Percentiles rank a stretch among this genome's conserved stretches.
Conservation (phyloP, 805 yeast species). For the Lachancea meyersii region DNA sequence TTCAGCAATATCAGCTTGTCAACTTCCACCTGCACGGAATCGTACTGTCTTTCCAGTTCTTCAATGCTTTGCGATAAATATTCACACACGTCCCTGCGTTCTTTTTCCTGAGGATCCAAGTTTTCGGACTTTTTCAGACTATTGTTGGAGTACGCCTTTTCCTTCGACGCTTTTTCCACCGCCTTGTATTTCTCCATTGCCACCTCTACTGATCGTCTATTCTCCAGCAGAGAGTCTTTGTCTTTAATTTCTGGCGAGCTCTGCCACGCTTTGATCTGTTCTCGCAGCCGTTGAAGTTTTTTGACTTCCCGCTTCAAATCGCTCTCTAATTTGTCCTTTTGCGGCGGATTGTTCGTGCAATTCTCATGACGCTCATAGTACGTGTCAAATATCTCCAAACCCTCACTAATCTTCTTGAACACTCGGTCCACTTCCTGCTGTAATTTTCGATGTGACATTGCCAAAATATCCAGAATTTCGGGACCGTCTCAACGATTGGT, state of each 20-base stretch:
- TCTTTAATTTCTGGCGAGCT: constrained; percentile 87
- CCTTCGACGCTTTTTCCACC: constrained; percentile 87
- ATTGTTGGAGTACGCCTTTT: constrained; percentile 89
- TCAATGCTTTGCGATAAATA: constrained; percentile 68
- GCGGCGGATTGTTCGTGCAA: constrained; percentile 72
- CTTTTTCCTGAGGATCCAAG: constrained; percentile 73
- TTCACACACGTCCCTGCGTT: constrained; percentile 63
- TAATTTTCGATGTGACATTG: constrained; percentile 43
- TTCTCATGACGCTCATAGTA: constrained; percentile 79
- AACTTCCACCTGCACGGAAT: constrained; percentile 56
- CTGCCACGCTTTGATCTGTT: constrained; percentile 93
- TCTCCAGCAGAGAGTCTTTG: constrained; percentile 75
- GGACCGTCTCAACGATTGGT: background rate
- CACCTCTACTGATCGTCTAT: constrained; percentile 58
- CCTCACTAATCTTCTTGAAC: constrained; percentile 80
- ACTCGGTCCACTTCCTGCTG: constrained; percentile 85
- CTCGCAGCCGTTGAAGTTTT: constrained; percentile 86
- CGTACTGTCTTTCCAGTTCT: constrained; percentile 76
- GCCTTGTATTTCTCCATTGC: constrained; percentile 97
- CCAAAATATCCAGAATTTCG: background rate
- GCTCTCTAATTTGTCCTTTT: constrained; percentile 86
- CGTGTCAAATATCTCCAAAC: constrained; percentile 76
- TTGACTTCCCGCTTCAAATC: constrained; percentile 94
- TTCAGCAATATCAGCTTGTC: constrained; percentile 27
- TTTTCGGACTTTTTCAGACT: constrained; percentile 65